Evolutionary conservation across 768 basidiomycete species (phyloP).

Genomic region (Auriscalpium microsporum): DNA sequence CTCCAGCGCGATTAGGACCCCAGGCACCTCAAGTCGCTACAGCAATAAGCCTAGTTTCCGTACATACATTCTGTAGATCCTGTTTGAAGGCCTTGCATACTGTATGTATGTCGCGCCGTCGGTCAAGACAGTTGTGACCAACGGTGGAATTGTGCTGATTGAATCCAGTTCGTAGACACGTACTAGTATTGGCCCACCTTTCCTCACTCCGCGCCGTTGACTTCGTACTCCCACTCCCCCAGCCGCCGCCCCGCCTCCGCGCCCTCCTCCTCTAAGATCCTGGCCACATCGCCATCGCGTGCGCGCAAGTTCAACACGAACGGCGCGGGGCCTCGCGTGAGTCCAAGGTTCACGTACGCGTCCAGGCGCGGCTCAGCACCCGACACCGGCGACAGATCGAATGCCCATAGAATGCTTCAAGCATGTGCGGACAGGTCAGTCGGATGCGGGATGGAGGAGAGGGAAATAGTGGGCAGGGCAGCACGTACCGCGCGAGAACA

Average conservation of each 20-base stretch:
- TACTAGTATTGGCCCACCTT: too few species aligned
- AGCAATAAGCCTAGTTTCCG: too few species aligned
- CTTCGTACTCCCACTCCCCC: background rate
- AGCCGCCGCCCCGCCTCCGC: background rate
- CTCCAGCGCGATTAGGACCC: background rate
- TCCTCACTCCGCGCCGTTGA: too few species aligned
- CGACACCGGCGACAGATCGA: background rate
- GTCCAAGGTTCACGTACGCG: background rate
- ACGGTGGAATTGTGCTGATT: too few species aligned
- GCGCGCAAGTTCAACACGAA: background rate
- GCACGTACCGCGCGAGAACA: background rate
- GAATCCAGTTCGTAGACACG: too few species aligned
- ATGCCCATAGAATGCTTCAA: slow-evolving; percentile 1
- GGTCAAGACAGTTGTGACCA: too few species aligned
- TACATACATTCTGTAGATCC: too few species aligned
- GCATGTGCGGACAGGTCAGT: too few species aligned
- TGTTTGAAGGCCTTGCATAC: too few species aligned
- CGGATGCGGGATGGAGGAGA: background rate
- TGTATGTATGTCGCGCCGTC: too few species aligned
- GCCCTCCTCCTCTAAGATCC: background rate
- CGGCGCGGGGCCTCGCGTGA: background rate
- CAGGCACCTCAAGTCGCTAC: too few species aligned
- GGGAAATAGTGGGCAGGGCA: background rate
- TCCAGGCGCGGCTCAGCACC: background rate
- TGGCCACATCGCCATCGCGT: background rate